A percentile compares a stretch with the other conserved stretches of the same genome.
phyloP scores from a whole-genome alignment of 495 filamentous ascomycete species.

The Penicillium roqueforti region DNA sequence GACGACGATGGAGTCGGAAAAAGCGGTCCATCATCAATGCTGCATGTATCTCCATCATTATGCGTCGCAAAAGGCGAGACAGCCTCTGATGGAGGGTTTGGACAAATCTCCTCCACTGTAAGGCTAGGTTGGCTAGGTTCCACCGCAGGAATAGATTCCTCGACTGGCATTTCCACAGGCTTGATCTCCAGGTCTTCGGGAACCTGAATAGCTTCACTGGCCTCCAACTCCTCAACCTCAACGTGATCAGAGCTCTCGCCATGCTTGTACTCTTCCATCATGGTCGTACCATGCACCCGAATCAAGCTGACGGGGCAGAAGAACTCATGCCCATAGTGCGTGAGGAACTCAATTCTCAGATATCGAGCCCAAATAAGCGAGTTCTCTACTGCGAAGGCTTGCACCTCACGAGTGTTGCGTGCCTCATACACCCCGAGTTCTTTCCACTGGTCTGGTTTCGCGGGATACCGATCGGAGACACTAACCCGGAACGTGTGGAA shows the following conservation, averaged over 20 bases:
- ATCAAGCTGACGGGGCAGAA: slow-evolving; percentile 91
- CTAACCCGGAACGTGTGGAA: slow-evolving; percentile 84
- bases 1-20: slow-evolving; percentile 6
- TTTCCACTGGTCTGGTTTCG: slow-evolving; percentile 89
- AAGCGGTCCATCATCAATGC: slow-evolving; percentile 15
- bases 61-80: slow-evolving; percentile 15
- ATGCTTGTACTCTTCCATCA: slow-evolving; percentile 88
- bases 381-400: slow-evolving; percentile 88
- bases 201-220: slow-evolving; percentile 37
- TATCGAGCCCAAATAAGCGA: slow-evolving; percentile 95
- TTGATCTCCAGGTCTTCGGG: slow-evolving; percentile 7
- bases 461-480: slow-evolving; percentile 89
- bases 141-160: slow-evolving; percentile 2
- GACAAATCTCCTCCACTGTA: slow-evolving; percentile 16
- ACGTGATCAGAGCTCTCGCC: slow-evolving; percentile 60
- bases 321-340: slow-evolving; percentile 92
- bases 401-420: slow-evolving; percentile 84
- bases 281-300: slow-evolving; percentile 89
- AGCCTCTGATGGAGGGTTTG: slow-evolving; percentile 13
- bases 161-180: background rate
- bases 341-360: slow-evolving; percentile 83
- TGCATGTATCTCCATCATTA: slow-evolving; percentile 16
- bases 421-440: slow-evolving; percentile 85
- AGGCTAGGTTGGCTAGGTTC: background rate
- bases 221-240: slow-evolving; percentile 48